phyloP scores from a whole-genome alignment of 2,329 filamentous ascomycete species.

The Metarhizium robertsii region DNA sequence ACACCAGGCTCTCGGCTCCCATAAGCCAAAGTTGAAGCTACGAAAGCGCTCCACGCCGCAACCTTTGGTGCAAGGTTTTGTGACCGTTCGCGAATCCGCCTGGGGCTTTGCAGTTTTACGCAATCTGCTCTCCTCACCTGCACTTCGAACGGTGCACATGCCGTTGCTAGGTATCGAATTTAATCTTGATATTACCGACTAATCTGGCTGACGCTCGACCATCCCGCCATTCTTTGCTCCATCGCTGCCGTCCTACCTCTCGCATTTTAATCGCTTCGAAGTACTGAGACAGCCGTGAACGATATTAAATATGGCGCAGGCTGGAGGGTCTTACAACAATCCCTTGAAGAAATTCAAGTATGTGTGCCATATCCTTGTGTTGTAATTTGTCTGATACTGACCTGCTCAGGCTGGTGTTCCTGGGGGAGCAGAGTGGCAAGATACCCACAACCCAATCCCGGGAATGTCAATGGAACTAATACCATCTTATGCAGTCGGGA shows the following conservation, averaged over 20 bases:
- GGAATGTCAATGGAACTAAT: conserved; percentile 13
- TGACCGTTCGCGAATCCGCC: neutral
- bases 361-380: conserved; percentile 6
- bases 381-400: neutral
- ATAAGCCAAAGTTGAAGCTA: neutral
- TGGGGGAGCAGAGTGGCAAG: conserved; percentile 97
- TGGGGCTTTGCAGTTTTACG: neutral
- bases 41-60: neutral
- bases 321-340: conserved; percentile 88
- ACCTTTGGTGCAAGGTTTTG: neutral
- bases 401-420: conserved; percentile 70
- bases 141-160: neutral
- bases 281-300: neutral
- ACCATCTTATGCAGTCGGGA: conserved; percentile 60
- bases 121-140: neutral
- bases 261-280: neutral
- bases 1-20: neutral
- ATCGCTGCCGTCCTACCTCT: no score
- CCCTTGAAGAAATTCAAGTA: conserved; percentile 99
- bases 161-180: neutral
- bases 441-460: conserved; percentile 4
- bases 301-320: conserved; percentile 61
- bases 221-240: neutral
- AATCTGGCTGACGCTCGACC: neutral
- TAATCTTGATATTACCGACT: neutral